These are phyloP conservation scores for Raphanus sativus DNA, from an alignment of 345 rosid genomes.

Conservation along the genomic window DNA sequence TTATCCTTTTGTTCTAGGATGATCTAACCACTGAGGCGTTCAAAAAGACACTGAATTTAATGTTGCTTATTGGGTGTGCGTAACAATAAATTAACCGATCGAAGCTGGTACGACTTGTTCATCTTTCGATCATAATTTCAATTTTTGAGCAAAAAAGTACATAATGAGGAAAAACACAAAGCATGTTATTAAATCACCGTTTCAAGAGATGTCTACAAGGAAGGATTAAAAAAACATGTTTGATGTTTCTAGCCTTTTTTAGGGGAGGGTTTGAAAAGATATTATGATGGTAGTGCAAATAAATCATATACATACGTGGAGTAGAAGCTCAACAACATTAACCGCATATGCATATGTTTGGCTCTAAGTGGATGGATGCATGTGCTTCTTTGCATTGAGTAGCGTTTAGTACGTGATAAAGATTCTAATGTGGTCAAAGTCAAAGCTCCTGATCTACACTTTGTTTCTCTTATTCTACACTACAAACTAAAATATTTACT, in stretches of 20 bases:
- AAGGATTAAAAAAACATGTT: neutral
- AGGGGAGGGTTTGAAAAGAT: neutral
- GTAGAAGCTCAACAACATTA: constrained; percentile 37
- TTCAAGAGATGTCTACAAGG: too few species aligned
- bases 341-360: constrained; percentile 36
- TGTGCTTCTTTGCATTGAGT: constrained; percentile 36
- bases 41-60: too few species aligned
- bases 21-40: neutral
- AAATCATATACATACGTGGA: constrained; percentile 19
- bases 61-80: neutral
- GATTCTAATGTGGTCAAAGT: constrained; percentile 38
- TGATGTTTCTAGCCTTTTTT: constrained; percentile 1
- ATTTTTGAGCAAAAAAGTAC: neutral
- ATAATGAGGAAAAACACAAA: neutral
- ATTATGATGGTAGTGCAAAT: constrained; percentile 10
- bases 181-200: neutral
- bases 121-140: neutral
- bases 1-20: neutral
- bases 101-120: neutral
- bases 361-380: constrained; percentile 27
- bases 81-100: neutral
- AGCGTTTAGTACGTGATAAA: constrained; percentile 24
- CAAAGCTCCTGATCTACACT: constrained; percentile 25
- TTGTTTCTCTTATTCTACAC: constrained; percentile 9
- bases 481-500: constrained; percentile 21